Percentiles rank a stretch among this genome's conserved stretches.
These are phyloP conservation scores for Serendipita sp. DNA, from an alignment of 768 basidiomycete genomes.

Conservation along the genomic window DNA sequence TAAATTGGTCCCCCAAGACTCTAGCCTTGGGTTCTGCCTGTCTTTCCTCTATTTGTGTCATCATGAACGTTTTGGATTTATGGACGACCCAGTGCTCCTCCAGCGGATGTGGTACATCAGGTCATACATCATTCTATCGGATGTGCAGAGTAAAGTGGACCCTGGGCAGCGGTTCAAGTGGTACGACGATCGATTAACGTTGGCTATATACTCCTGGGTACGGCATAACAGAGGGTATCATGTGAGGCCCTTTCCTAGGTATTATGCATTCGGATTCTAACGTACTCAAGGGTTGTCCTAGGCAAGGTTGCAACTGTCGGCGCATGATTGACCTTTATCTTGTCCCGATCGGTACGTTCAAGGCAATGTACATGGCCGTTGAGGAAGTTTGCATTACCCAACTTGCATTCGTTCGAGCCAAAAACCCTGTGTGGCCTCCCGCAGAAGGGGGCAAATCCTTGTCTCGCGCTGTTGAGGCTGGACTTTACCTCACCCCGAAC, in stretches of 20 bases:
- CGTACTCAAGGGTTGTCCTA: not conserved
- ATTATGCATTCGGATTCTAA: not conserved
- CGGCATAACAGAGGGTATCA: not conserved
- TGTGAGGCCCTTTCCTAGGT: not conserved
- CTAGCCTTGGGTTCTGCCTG: not conserved
- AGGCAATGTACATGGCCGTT: not conserved
- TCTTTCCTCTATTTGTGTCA: not conserved
- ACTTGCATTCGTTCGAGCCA: not conserved
- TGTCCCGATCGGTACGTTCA: not conserved
- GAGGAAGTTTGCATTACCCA: not conserved
- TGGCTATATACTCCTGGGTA: not conserved
- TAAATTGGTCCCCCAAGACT: not conserved
- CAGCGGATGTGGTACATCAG: slow-evolving; percentile 1
- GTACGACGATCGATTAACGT: not conserved
- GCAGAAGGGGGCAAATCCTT: not conserved
- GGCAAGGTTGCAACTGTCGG: not conserved
- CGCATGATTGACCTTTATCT: not conserved
- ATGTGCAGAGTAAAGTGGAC: not conserved
- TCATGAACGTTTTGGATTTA: not conserved
- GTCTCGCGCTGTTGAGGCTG: not conserved
- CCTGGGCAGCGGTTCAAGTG: not conserved
- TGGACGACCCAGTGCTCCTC: not conserved
- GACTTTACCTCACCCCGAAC: not conserved
- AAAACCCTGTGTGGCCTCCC: not conserved
- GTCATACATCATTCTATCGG: not conserved